These are phyloP conservation scores for Limonomyces culmigenus DNA, from an alignment of 1,284 basidiomycete species.

Conservation along the genomic window DNA sequence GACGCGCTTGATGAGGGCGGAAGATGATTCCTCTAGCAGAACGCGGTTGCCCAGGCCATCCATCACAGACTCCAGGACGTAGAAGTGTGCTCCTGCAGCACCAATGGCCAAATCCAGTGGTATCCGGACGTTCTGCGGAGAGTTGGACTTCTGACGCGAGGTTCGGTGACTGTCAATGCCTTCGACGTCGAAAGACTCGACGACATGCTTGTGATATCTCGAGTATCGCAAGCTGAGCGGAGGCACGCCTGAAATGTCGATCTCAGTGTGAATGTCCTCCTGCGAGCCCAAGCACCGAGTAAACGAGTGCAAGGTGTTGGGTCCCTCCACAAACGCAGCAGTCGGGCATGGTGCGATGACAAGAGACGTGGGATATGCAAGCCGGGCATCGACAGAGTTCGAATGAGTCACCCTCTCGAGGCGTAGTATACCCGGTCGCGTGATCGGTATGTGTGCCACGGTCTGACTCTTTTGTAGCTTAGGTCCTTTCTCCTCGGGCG, in stretches of 20 bases:
- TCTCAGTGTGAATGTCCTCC: conserved; percentile 41
- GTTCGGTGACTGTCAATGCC: conserved; percentile 41
- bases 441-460: conserved; percentile 54
- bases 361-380: conserved; percentile 53
- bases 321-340: conserved; percentile 43
- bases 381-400: conserved; percentile 45
- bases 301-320: conserved; percentile 22
- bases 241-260: conserved; percentile 63
- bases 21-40: conserved; percentile 14
- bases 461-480: conserved; percentile 54
- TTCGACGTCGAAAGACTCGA: conserved; percentile 62
- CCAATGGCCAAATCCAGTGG: conserved; percentile 52
- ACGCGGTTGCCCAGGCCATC: conserved; percentile 64
- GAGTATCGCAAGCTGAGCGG: conserved; percentile 68
- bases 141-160: conserved; percentile 7
- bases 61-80: conserved; percentile 53
- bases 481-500: conserved; percentile 20
- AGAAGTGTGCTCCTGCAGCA: conserved; percentile 45
- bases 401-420: conserved; percentile 60
- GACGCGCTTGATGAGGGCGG: too few species aligned
- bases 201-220: conserved; percentile 41
- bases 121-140: conserved; percentile 41
- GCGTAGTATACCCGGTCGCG: conserved; percentile 53
- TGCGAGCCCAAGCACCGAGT: conserved; percentile 61
- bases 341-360: conserved; percentile 70